These are phyloP conservation scores for Wallemia mellicola DNA, from an alignment of 1,284 basidiomycete species.

Conservation along the genomic window DNA sequence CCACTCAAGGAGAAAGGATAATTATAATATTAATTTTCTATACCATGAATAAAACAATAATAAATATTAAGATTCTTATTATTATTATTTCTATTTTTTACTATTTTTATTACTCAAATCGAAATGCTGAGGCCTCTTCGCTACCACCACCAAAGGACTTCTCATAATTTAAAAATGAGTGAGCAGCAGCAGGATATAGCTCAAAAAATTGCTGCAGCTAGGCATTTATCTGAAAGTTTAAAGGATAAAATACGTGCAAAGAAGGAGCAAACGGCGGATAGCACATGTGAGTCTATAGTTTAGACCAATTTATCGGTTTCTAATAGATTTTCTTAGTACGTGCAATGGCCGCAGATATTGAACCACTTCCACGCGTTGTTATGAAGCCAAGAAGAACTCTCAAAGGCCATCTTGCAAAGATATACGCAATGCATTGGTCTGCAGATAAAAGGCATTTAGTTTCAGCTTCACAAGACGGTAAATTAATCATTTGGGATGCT, in stretches of 20 bases:
- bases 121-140: not conserved
- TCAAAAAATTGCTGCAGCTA: constrained; percentile 76
- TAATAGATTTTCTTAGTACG: constrained; percentile 26
- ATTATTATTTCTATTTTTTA: not conserved
- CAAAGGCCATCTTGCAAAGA: constrained; percentile 91
- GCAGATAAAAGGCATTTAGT: constrained; percentile 87
- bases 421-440: constrained; percentile 99
- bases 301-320: not conserved
- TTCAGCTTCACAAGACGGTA: constrained; percentile 94
- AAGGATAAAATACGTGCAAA: constrained; percentile 92
- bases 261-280: constrained; percentile 83
- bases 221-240: constrained; percentile 78
- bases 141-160: not conserved
- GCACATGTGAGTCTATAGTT: constrained; percentile 40
- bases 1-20: not conserved
- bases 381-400: constrained; percentile 84
- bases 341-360: constrained; percentile 86
- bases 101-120: not conserved
- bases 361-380: constrained; percentile 72
- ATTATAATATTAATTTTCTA: not conserved
- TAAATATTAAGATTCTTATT: not conserved
- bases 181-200: constrained; percentile 31
- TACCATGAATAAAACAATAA: not conserved
- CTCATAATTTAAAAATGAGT: not conserved
- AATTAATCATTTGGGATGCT: constrained; percentile 98